A percentile compares a stretch with the other conserved stretches of the same genome.
phyloP scores from a whole-genome alignment of 2,329 filamentous ascomycete genomes.

The Cercospora janseana region DNA sequence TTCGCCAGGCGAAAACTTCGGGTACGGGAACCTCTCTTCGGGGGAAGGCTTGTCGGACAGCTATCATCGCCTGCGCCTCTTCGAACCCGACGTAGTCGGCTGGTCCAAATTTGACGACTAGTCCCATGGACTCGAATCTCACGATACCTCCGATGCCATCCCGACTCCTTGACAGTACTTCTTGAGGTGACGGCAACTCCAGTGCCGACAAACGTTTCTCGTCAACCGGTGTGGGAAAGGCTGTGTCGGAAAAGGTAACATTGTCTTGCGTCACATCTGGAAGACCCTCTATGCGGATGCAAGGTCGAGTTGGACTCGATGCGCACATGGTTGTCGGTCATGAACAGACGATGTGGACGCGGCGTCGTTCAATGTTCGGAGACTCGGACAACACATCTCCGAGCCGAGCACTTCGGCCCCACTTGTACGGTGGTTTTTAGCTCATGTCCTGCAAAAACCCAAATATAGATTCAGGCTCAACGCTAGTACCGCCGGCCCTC shows the following conservation, averaged over 20 bases:
- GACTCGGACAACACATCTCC: slow-evolving; percentile 3
- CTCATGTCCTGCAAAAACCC: too few relatives aligned
- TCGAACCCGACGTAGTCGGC: background rate
- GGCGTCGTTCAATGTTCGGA: background rate
- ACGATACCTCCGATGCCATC: background rate
- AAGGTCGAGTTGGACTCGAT: too few relatives aligned
- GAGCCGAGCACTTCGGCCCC: background rate
- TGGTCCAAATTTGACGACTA: slow-evolving; percentile 11
- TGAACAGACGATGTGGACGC: too few relatives aligned
- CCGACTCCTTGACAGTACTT: background rate
- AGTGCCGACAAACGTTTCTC: background rate
- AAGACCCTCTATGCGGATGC: background rate
- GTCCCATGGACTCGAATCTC: background rate
- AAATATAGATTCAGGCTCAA: too few relatives aligned
- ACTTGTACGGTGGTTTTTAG: too few relatives aligned
- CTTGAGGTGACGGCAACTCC: background rate
- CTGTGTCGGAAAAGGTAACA: background rate
- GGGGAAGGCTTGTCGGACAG: slow-evolving; percentile 1
- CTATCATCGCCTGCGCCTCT: slow-evolving; percentile 8
- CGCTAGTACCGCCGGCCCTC: too few relatives aligned
- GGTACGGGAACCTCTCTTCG: slow-evolving; percentile 4
- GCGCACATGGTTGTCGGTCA: too few relatives aligned
- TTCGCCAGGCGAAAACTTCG: slow-evolving; percentile 11
- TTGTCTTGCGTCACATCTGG: background rate
- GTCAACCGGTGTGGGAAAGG: background rate